phyloP scores from a whole-genome alignment of 2,329 filamentous ascomycete species.

The Beauveria sp. region DNA sequence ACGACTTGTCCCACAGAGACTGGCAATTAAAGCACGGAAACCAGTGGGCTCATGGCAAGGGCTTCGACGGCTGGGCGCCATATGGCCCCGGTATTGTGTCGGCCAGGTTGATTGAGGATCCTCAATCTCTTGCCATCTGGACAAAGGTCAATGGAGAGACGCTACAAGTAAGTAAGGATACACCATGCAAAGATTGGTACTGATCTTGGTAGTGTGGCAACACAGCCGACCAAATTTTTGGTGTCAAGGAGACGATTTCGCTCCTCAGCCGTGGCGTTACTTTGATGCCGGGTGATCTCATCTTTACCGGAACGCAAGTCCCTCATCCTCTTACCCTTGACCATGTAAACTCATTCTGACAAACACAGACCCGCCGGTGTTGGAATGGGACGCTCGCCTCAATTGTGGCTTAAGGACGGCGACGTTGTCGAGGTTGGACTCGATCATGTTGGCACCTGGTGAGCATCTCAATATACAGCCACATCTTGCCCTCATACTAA shows the following conservation, averaged over 20 bases:
- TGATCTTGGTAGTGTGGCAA: slow-evolving; percentile 34
- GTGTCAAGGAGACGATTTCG: slow-evolving; percentile 49
- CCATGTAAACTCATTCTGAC: not conserved
- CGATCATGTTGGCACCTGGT: slow-evolving; percentile 55
- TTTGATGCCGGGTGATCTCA: slow-evolving; percentile 54
- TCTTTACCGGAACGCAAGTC: slow-evolving; percentile 57
- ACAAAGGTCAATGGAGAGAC: slow-evolving; percentile 53
- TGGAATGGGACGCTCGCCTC: slow-evolving; percentile 60
- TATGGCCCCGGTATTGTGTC: slow-evolving; percentile 65
- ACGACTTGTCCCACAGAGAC: slow-evolving; percentile 74
- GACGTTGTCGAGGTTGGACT: slow-evolving; percentile 63
- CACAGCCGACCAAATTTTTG: slow-evolving; percentile 57
- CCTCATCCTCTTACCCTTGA: not conserved
- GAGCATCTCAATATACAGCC: slow-evolving; percentile 4
- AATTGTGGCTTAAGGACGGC: slow-evolving; percentile 61
- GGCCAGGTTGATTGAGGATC: slow-evolving; percentile 44
- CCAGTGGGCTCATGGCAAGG: slow-evolving; percentile 66
- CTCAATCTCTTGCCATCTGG: slow-evolving; percentile 46
- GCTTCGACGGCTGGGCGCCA: slow-evolving; percentile 69
- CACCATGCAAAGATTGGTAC: not conserved
- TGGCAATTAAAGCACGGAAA: slow-evolving; percentile 65
- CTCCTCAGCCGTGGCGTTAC: slow-evolving; percentile 56
- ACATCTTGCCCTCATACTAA: not conserved
- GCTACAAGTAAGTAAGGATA: slow-evolving; percentile 35
- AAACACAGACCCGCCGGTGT: slow-evolving; percentile 54